Base-by-base conservation (phyloP, 192 early-diverging fungal species). In the Backusella mclennaniae region DNA sequence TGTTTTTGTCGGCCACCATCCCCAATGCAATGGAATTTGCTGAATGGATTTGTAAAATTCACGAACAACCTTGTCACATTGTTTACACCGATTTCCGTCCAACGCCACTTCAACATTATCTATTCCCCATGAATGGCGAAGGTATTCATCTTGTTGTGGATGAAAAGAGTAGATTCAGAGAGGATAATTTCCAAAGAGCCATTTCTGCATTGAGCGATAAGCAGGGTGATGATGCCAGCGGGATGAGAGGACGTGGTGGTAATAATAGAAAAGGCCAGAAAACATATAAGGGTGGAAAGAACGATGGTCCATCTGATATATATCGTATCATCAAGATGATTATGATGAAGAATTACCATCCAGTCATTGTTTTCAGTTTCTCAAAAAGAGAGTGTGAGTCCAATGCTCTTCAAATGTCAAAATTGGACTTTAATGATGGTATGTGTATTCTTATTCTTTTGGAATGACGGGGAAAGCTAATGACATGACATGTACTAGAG, bases 11-110 rank as follows among this genome's bases (percentile, higher is more conserved):
- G 6, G 98, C 96, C 44, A 99, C 98, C 12, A 99, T 99, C 77
- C 98, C 98, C 35, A 99, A 99, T 74, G 96, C 98, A 9, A 94
- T 97, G 92, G 94, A 99, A 81, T 99, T 99, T 88, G 96, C 98
- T 31, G 93, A 98, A 86, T 99, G 98, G 98, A 97, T 99, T 76
- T 93, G 92, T 77, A 95, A 93, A 76, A 93, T 95, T 35, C 95
- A 99, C 86, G 88, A 95, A 76, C 96, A 97, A 84, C 94, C 96
- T n/a, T 98, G 96, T 84, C 97, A 99, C 76, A 95, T 99, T 72
- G 97, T 99, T 4, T 98, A 97, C 82, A 99, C 98, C 14, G 95
- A 98, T 83, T 98, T 92, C 82, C 91, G 98, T 36, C 98, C 98
- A 9, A 97, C 96, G 3, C 98, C 98, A 4, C 82, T 99, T 78